A percentile compares a stretch with the other conserved stretches of the same genome.
These are phyloP conservation scores for Ailanthus altissimus DNA, from an alignment of 345 rosid species.

Conservation along the genomic window DNA sequence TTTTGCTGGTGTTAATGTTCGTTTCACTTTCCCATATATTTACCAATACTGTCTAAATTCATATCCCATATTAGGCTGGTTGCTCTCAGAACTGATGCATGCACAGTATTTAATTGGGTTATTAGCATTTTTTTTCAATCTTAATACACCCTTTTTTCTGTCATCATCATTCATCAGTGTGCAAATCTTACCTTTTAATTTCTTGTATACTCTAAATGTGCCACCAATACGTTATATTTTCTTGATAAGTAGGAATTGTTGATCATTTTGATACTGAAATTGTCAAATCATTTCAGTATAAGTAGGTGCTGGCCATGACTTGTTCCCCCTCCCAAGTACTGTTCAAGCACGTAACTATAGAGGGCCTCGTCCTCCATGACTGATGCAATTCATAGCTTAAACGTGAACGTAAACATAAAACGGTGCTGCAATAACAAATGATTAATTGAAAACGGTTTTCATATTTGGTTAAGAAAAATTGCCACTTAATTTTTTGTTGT, in stretches of 20 bases:
- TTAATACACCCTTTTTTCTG: not conserved
- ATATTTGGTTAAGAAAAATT: too few relatives aligned
- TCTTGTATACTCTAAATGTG: too few relatives aligned
- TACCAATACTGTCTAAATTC: conserved; percentile 1
- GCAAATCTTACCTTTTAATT: too few relatives aligned
- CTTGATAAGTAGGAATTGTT: not conserved
- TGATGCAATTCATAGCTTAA: not conserved
- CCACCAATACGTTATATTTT: not conserved
- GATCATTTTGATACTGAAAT: not conserved
- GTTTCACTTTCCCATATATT: not conserved
- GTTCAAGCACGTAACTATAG: not conserved
- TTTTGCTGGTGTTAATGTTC: not conserved
- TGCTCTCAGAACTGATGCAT: not conserved
- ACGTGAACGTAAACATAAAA: too few relatives aligned
- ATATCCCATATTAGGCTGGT: not conserved
- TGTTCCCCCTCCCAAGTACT: not conserved
- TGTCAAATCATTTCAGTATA: conserved; percentile 2
- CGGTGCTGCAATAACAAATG: too few relatives aligned
- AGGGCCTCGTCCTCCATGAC: not conserved
- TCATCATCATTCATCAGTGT: not conserved
- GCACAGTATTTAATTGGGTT: conserved; percentile 5
- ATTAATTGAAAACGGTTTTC: too few relatives aligned
- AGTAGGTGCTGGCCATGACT: conserved; percentile 14
- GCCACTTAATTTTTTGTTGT: too few relatives aligned
- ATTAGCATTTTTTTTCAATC: not conserved